Evolutionary conservation across 2,329 filamentous ascomycete genomes (phyloP), one percentile per base, ranked within the genome.

Genomic region (Blastomyces parvus): DNA sequence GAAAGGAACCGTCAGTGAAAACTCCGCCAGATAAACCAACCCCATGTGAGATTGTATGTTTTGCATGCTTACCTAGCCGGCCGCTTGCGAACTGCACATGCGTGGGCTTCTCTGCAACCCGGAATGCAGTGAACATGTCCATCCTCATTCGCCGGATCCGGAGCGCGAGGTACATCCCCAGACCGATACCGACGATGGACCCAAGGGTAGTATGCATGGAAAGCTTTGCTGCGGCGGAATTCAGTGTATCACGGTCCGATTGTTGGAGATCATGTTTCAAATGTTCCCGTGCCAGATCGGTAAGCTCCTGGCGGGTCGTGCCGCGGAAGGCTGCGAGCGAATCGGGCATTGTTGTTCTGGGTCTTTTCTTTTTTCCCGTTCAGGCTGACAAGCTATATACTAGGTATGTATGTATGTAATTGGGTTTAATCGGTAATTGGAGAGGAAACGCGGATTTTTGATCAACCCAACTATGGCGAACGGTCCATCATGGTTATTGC

Each of bases 1-100:
- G 48, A 33, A 68, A 6, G 53, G 46, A 50, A 6, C 19, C 22
- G 44, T n/a, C 44, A 60, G 40, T 60, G 48, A 52, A 64, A 33
- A 4, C 7, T 25, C n/a, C 9, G 22, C 8, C 25, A 48, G n/a
- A 57, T 38, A 38, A 25, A 9, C 33, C 50, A 30, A 30, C 22
- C 48, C 11, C 13, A 50, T 14, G 22, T 13, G 17, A 19, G 42
- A 46, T 46, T 2, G 40, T 5, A 14, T 25, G 13, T 38, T n/a
- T 19, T 46, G 58, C 66, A 48, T 58, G 67, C 73, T 30, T 71
- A 84, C 84, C 81, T 60, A 80, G 81, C 22, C 84, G 77, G 0
- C 86, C 87, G 66, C 83, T 81, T 0, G 83, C 81, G 71, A 89
- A 89, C 17, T 82, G 75, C 6, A 89, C 80, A 61, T 84, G 79